These are phyloP conservation scores for Agaricales sp. DNA, from an alignment of 1,284 basidiomycete genomes.

Conservation along the genomic window DNA sequence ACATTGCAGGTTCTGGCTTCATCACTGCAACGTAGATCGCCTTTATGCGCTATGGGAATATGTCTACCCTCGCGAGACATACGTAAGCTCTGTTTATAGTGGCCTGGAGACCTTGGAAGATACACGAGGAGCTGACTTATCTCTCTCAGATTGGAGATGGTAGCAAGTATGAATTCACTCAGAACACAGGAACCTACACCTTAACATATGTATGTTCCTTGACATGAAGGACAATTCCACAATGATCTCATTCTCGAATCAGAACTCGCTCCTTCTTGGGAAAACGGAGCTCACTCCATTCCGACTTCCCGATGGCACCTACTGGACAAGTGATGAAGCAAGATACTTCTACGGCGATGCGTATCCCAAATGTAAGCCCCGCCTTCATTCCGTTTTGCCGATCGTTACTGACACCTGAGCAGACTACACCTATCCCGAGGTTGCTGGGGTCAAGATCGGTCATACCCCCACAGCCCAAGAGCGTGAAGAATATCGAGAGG, in stretches of 20 bases:
- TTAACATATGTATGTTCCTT: neutral
- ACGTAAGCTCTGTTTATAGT: too few species aligned
- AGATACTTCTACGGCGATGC: neutral
- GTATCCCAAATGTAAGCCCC: neutral
- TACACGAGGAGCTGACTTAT: too few species aligned
- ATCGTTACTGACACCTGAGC: neutral
- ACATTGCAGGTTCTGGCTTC: constrained; percentile 10
- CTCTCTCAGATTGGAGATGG: neutral
- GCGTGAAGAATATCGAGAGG: too few species aligned
- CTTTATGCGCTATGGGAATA: constrained; percentile 13
- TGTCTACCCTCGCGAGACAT: constrained; percentile 10
- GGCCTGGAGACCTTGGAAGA: too few species aligned
- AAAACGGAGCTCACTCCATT: neutral
- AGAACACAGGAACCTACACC: neutral
- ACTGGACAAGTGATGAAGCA: neutral
- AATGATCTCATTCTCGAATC: neutral
- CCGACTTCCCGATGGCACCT: neutral
- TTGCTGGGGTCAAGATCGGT: too few species aligned
- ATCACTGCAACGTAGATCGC: constrained; percentile 12
- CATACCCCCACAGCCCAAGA: too few species aligned
- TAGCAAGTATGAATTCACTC: neutral
- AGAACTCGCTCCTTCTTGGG: neutral
- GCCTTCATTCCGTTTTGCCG: neutral
- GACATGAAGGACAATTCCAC: neutral
- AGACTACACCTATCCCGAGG: neutral